These are phyloP conservation scores for Suillus subluteus DNA, from an alignment of 768 basidiomycete species.

Conservation along the genomic window DNA sequence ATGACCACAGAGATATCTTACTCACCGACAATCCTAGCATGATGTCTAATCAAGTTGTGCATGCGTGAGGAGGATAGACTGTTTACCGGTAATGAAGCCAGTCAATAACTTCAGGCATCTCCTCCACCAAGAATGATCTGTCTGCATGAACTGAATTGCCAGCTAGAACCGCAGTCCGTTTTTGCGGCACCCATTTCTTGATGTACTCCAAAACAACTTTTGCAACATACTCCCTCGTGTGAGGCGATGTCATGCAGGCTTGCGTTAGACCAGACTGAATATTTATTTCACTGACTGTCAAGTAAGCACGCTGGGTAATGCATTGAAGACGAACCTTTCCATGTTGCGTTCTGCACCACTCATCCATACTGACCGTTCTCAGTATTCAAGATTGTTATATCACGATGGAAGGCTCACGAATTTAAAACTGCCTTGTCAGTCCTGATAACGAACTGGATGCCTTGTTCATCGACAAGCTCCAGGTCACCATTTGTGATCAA, in stretches of 20 bases:
- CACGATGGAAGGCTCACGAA: conserved; percentile 45
- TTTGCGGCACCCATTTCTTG: conserved; percentile 79
- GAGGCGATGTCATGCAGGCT: conserved; percentile 74
- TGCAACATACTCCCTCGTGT: conserved; percentile 63
- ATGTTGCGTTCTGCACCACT: conserved; percentile 88
- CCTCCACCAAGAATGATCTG: conserved; percentile 65
- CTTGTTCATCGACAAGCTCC: conserved; percentile 71
- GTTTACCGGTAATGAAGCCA: conserved; percentile 80
- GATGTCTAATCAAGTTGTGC: not conserved
- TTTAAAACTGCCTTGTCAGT: conserved; percentile 74
- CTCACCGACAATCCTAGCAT: conserved; percentile 70
- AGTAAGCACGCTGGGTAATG: not conserved
- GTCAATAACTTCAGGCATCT: conserved; percentile 82
- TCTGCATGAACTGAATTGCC: conserved; percentile 90
- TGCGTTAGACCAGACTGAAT: conserved; percentile 78
- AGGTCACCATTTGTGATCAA: conserved; percentile 88
- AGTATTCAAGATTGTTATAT: conserved; percentile 1
- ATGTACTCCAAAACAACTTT: conserved; percentile 73
- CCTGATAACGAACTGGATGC: conserved; percentile 74
- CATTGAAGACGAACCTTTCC: conserved; percentile 53
- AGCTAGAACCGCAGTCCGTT: conserved; percentile 69
- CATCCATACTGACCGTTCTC: conserved; percentile 64
- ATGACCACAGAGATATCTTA: conserved; percentile 11
- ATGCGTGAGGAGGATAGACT: conserved; percentile 4
- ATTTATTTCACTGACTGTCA: not conserved